Base-by-base conservation (phyloP, 139 green algal genomes). In the Mesotaenium endlicherianum region DNA sequence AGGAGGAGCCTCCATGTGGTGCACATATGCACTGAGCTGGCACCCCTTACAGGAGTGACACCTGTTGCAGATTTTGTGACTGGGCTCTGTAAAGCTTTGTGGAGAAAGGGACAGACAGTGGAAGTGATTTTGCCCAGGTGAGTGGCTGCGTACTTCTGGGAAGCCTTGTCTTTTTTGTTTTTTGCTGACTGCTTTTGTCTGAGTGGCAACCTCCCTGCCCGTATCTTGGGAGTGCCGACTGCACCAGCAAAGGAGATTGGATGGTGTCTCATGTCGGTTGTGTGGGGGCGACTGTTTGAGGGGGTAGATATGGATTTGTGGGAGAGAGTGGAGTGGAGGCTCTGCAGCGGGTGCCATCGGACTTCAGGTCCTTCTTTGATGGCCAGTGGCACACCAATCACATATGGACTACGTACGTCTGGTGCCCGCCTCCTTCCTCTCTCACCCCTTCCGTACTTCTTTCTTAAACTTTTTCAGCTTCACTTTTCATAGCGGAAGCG, bases 41-140 rank as follows among this genome's bases (percentile, higher is more conserved):
- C 79, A 6, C 79, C 64, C 11, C 17, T 78, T 3, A 31, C 70
- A 6, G 41, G 41, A 31, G 6, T 31, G 31, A 31, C n/a, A 34
- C 34, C 70, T 3, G 5, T 78, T 4, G 70, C 70, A 31, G 41
- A n/a, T 16, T 80, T 31, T 38, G 36, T 85, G 38, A 39, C 41
- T 40, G 79, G 79, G 42, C 79, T 85, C 26, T 80, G 64, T 36
- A 0, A 60, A 14, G 79, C 79, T 2, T 34, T 87, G 36, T 16
- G 70, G 31, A 31, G 47, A 31, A 87, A 87, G 47, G 81, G 81
- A 43, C 70, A 87, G 43, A 6, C 75, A 17, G 81, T 87, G 47
- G 81, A 87, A 70, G 70, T 87, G 5, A 50, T 87, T 38, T 17
- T 87, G 69, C 81, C 81, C 0, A 84, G 69, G 81, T 86, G 41